Conservation (phyloP, 768 basidiomycete genomes). For the Candolleomyces efflorescens region DNA sequence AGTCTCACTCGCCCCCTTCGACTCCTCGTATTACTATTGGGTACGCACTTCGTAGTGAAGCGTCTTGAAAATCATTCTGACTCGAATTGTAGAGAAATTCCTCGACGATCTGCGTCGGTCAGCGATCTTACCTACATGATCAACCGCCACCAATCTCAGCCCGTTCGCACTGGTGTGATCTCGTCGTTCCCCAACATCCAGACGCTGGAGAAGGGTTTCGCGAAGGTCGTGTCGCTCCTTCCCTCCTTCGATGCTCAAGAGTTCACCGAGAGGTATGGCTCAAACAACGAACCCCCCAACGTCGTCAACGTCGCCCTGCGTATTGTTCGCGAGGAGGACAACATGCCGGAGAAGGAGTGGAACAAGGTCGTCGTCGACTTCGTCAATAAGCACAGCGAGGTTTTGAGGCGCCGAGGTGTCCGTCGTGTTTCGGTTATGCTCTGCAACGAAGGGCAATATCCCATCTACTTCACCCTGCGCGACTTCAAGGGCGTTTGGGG, state of each 20-base stretch:
- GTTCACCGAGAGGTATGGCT: constrained; percentile 71
- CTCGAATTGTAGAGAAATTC: constrained; percentile 39
- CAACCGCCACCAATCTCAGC: constrained; percentile 80
- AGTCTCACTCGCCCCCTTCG: constrained; percentile 79
- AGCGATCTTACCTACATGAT: constrained; percentile 95
- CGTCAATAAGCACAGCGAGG: constrained; percentile 59
- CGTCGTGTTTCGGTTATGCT: constrained; percentile 91
- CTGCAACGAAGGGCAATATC: constrained; percentile 89
- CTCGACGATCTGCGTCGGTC: constrained; percentile 82
- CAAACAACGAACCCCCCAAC: constrained; percentile 74
- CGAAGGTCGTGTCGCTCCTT: constrained; percentile 65
- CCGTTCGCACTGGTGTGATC: constrained; percentile 86
- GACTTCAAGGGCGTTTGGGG: constrained; percentile 70
- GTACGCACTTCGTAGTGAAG: constrained; percentile 23
- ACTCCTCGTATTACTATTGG: constrained; percentile 63
- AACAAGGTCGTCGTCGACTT: constrained; percentile 66
- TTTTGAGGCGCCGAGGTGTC: constrained; percentile 73
- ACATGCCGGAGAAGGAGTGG: constrained; percentile 75
- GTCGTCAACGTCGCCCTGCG: constrained; percentile 94
- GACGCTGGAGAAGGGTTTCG: constrained; percentile 68
- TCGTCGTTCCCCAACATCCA: constrained; percentile 81
- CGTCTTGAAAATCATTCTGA: constrained; percentile 9
- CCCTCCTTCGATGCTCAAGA: constrained; percentile 72
- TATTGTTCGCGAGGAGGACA: constrained; percentile 77
- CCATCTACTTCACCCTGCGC: constrained; percentile 91